Evolutionary conservation across 2,329 filamentous ascomycete genomes (phyloP).

Genomic region (Chaetomium sp.): DNA sequence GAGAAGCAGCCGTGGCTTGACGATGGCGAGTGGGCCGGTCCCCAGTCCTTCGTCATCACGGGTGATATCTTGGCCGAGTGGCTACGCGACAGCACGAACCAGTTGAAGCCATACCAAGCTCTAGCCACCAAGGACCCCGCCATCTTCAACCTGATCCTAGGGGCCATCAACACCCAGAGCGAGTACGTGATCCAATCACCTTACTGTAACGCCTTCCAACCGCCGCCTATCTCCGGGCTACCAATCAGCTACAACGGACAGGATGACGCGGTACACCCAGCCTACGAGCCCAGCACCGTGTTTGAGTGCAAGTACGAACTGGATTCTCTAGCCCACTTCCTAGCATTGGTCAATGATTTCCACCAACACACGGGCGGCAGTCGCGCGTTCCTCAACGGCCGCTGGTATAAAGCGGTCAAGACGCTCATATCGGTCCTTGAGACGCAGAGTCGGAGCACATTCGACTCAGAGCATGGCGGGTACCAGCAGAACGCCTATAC

Average conservation of each 20-base stretch:
- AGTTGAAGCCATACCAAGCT: slow-evolving; percentile 81
- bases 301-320: slow-evolving; percentile 99
- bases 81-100: slow-evolving; percentile 86
- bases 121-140: slow-evolving; percentile 74
- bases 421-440: slow-evolving; percentile 68
- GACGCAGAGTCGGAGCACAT: slow-evolving; percentile 75
- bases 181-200: slow-evolving; percentile 92
- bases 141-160: slow-evolving; percentile 74
- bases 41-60: slow-evolving; percentile 88
- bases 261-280: slow-evolving; percentile 75
- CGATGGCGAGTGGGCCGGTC: slow-evolving; percentile 67
- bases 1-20: slow-evolving; percentile 29
- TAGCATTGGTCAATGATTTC: slow-evolving; percentile 81
- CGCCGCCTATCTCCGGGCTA: slow-evolving; percentile 76
- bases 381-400: slow-evolving; percentile 66
- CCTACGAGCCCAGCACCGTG: slow-evolving; percentile 75
- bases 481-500: slow-evolving; percentile 74
- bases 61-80: slow-evolving; percentile 91
- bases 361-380: slow-evolving; percentile 66
- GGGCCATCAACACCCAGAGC: slow-evolving; percentile 91
- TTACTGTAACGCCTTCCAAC: slow-evolving; percentile 98
- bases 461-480: slow-evolving; percentile 58
- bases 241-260: slow-evolving; percentile 69
- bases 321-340: slow-evolving; percentile 88
- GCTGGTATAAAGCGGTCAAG: slow-evolving; percentile 74